Base-by-base conservation (phyloP, 306 rosid genomes). In the Lithocarpus polystachyus region DNA sequence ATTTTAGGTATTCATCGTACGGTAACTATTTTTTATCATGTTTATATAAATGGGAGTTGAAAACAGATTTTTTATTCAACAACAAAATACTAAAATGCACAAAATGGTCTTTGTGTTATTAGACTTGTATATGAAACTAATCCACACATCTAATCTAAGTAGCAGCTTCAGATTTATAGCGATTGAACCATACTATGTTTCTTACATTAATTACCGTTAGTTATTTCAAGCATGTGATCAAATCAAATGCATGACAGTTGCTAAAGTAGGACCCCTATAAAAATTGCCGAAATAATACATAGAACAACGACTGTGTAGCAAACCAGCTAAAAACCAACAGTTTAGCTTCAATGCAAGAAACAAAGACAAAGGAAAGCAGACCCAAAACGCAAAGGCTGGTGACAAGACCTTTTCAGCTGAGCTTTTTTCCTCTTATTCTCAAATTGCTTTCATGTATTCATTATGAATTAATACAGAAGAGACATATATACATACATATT, bases 191-290 rank as follows among this genome's bases (percentile, higher is more conserved):
- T 20, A 40, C 11, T 43, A 2, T 70, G 20, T 23, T 65, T 53
- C 70, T 75, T 71, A 54, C 71, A 83, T 79, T 62, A 70, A 35
- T 68, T 59, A 68, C 72, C 17, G 68, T 5, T 40, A 53, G 53
- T 79, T 62, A 23, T 62, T 62, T 75, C 43, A 15, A 8, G 20
- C 22, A 29, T 64, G 22, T 31, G 43, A 15, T 17, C 81, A 81
- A 84, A 81, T 79, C 81, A 73, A 78, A 83, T 83, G 79, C 79
- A 78, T 80, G 83, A 86, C 77, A 85, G 87, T 84, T 74, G 79
- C 88, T 72, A 68, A 65, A 28, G 80, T 22, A 51, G 86, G 86
- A 79, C 59, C 87, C 85, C 74, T 64, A 71, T 68, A 35, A 56
- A 33, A 23, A 72, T 76, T 74, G 52, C 80, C 79, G 59, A 77